Base-by-base conservation (phyloP, 2,329 filamentous ascomycete species). In the Hortaea werneckii region DNA sequence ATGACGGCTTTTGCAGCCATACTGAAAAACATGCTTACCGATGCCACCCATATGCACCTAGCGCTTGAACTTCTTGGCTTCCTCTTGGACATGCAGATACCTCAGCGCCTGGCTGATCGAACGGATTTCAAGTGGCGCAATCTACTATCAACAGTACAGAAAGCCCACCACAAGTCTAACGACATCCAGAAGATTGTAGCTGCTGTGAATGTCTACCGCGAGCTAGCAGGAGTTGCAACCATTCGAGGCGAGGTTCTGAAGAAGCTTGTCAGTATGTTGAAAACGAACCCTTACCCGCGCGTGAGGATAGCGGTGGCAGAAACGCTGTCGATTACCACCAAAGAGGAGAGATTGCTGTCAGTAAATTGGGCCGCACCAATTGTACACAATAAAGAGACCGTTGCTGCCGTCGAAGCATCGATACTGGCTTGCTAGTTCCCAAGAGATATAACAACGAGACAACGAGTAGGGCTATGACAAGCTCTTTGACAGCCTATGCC, bases 111-210 rank as follows among this genome's bases (percentile, higher is more conserved):
- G 2, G 45, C 53, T 7, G 48, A n/a, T 7, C 41, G 39, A 6
- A 13, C 46, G 4, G 37, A 29, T 75, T 94, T 62, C 80, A 89
- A 67, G 75, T 77, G 75, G 60, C 78, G 78, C 49, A 72, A 65
- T 5, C 67, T 95, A 3, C 87, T 88, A 48, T 70, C 80, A 5
- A 71, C 80, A 32, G 78, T 83, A 4, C 87, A 94, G 58, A 87
- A 83, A 64, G 77, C 85, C 0, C 85, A 89, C 52, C 89, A 85
- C 69, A 90, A 89, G 66, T 85, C 83, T 1, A 80, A 83, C 13
- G 92, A 87, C 61, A 78, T 95, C 38, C 78, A 82, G 42, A 90
- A 92, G 63, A 73, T 96, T 1, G 78, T 87, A 60, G 84, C 87
- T 0, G 87, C 85, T 20, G 70, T 94, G 50, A 83, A 82, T 57